Conservation (phyloP, 352 stramenopile species). For the Globisporangium ultimum region DNA sequence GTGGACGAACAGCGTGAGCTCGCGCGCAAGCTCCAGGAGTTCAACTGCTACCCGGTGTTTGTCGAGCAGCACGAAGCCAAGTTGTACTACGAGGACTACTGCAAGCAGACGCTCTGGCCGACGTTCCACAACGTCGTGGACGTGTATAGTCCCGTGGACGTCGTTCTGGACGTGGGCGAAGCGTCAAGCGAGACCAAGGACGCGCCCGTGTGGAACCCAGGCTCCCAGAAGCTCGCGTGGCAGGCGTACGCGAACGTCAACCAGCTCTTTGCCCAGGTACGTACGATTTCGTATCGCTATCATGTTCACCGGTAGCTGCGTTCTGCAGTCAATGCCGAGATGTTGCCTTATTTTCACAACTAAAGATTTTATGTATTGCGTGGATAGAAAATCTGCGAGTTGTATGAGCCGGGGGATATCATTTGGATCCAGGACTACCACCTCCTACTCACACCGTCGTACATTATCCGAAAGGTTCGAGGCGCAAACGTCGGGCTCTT, state of each 20-base stretch:
- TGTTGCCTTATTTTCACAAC: no score
- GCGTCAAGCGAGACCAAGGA: constrained; percentile 14
- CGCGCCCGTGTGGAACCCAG: constrained; percentile 60
- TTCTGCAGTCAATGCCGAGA: no score
- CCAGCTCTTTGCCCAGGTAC: constrained; percentile 83
- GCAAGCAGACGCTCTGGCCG: constrained; percentile 96
- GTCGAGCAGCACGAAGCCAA: constrained; percentile 47
- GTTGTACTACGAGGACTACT: constrained; percentile 92
- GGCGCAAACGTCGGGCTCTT: constrained; percentile 95
- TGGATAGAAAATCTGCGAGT: constrained; percentile 55
- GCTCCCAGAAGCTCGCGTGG: constrained; percentile 79
- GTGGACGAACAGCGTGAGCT: constrained; percentile 48
- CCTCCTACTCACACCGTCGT: constrained; percentile 95
- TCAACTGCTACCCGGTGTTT: constrained; percentile 74
- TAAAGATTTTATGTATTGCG: background rate
- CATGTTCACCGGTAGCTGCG: no score
- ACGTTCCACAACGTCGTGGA: constrained; percentile 97
- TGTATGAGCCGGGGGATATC: constrained; percentile 81
- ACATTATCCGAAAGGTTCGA: constrained; percentile 89
- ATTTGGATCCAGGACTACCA: constrained; percentile 99
- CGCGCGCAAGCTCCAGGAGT: constrained; percentile 36
- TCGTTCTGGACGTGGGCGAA: constrained; percentile 39
- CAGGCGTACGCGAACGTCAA: constrained; percentile 94
- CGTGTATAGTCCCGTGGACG: constrained; percentile 74
- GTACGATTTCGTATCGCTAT: constrained; percentile 22